Conservation (phyloP, 805 yeast genomes). For the Pichia membranifaciens region DNA sequence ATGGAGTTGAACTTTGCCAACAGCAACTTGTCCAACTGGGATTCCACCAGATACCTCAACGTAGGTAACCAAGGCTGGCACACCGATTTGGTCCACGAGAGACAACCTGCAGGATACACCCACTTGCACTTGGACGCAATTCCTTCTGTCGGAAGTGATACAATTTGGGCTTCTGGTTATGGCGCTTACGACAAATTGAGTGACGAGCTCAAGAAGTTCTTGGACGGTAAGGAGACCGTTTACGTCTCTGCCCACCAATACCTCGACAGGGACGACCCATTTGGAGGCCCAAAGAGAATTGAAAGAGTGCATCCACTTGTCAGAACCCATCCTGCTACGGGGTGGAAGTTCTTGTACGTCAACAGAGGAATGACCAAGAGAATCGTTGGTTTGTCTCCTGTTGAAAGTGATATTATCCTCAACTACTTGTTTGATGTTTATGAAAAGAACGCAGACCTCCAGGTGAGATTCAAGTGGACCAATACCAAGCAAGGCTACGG, state of each 20-base stretch:
- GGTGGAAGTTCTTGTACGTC: slow-evolving; percentile 52
- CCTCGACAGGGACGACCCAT: slow-evolving; percentile 37
- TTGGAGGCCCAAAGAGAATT: slow-evolving; percentile 40
- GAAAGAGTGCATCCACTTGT: slow-evolving; percentile 56
- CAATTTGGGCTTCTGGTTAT: slow-evolving; percentile 49
- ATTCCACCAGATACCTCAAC: slow-evolving; percentile 7
- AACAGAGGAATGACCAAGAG: slow-evolving; percentile 45
- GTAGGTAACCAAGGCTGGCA: slow-evolving; percentile 37
- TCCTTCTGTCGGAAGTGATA: slow-evolving; percentile 50
- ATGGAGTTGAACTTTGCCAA: slow-evolving; percentile 18
- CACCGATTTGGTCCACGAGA: slow-evolving; percentile 46
- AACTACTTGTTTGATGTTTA: slow-evolving; percentile 40
- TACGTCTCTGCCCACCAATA: slow-evolving; percentile 36
- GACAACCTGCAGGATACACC: slow-evolving; percentile 52
- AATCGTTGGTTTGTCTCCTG: slow-evolving; percentile 46
- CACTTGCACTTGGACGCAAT: slow-evolving; percentile 46
- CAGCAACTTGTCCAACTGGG: slow-evolving; percentile 18
- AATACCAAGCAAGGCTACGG: slow-evolving; percentile 35
- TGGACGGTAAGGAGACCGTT: slow-evolving; percentile 49
- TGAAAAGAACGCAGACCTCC: slow-evolving; percentile 49
- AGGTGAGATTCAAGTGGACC: slow-evolving; percentile 44
- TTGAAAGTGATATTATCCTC: slow-evolving; percentile 44
- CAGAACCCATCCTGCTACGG: slow-evolving; percentile 62
- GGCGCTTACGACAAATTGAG: slow-evolving; percentile 52
- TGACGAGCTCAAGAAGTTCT: slow-evolving; percentile 42